Evolutionary conservation across 805 yeast genomes (phyloP).

Genomic region (Candida hungchunana): DNA sequence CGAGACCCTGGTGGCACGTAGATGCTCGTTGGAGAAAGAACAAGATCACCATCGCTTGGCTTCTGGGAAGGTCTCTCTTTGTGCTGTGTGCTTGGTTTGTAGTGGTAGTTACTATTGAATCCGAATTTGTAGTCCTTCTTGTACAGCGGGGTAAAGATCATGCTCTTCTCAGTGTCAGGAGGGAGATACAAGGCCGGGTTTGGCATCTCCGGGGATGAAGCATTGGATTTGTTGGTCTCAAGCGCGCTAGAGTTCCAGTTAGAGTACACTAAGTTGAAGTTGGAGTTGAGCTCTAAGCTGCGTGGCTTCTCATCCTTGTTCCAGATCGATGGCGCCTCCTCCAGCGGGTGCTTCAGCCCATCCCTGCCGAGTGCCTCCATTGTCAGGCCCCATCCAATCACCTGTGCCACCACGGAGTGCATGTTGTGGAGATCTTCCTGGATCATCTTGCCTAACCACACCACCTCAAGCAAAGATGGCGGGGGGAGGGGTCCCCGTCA

Average conservation of each 20-base stretch:
- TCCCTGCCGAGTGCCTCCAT: conserved; percentile 2
- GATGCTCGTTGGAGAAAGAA: conserved; percentile 15
- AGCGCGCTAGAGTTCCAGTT: conserved; percentile 13
- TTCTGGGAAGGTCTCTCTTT: conserved; percentile 1
- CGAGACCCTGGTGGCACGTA: conserved; percentile 30
- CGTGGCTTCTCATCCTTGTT: conserved; percentile 1
- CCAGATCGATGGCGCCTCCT: conserved; percentile 8
- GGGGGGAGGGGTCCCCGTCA: no score
- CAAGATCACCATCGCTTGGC: conserved; percentile 10
- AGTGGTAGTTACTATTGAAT: background rate
- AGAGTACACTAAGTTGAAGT: conserved; percentile 16
- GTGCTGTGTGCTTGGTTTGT: background rate
- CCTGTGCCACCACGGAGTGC: conserved; percentile 10
- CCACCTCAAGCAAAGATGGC: background rate
- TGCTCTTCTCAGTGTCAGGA: conserved; percentile 1
- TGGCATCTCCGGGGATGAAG: conserved; percentile 7
- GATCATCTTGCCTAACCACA: background rate
- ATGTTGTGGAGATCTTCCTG: conserved; percentile 1
- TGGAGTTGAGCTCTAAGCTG: conserved; percentile 14
- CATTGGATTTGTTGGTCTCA: conserved; percentile 5
- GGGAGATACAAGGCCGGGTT: conserved; percentile 8
- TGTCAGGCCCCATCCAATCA: conserved; percentile 14
- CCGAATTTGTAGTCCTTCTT: conserved; percentile 9
- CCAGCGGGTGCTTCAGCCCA: conserved; percentile 9
- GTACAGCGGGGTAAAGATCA: conserved; percentile 13